Evolutionary conservation across 1,139 yeast genomes (phyloP).

Genomic region (Yamadazyma siamensis): DNA sequence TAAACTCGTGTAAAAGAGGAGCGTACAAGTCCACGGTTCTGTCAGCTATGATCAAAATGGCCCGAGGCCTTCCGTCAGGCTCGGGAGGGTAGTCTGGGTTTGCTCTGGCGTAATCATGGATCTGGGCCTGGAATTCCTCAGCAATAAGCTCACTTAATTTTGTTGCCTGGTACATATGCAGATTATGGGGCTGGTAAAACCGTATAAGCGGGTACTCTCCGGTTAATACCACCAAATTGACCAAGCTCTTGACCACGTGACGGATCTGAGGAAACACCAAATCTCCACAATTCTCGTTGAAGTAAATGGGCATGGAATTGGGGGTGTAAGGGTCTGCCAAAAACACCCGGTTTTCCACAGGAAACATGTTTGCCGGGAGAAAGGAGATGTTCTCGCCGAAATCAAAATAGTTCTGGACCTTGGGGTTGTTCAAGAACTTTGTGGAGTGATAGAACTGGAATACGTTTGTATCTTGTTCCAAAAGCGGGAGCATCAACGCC

Average conservation of each 20-base stretch:
- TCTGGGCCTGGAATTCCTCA: slow-evolving; percentile 59
- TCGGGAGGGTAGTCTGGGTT: slow-evolving; percentile 66
- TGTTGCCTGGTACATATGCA: slow-evolving; percentile 48
- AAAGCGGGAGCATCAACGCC: slow-evolving; percentile 35
- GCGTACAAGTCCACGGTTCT: slow-evolving; percentile 80
- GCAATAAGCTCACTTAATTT: slow-evolving; percentile 74
- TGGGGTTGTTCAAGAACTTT: slow-evolving; percentile 30
- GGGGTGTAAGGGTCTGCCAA: slow-evolving; percentile 34
- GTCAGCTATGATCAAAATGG: slow-evolving; percentile 75
- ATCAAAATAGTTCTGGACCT: slow-evolving; percentile 29
- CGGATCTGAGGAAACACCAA: slow-evolving; percentile 57
- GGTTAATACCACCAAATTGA: slow-evolving; percentile 69
- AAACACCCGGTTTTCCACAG: slow-evolving; percentile 40
- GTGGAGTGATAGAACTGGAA: slow-evolving; percentile 23
- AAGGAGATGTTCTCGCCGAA: slow-evolving; percentile 24
- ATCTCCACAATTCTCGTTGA: slow-evolving; percentile 63
- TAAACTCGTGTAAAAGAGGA: slow-evolving; percentile 85
- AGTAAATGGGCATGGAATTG: slow-evolving; percentile 72
- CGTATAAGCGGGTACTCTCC: slow-evolving; percentile 90
- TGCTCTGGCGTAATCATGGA: slow-evolving; percentile 72
- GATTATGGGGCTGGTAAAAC: slow-evolving; percentile 55
- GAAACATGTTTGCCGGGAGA: slow-evolving; percentile 27
- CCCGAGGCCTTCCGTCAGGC: slow-evolving; percentile 57
- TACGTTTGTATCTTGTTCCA: slow-evolving; percentile 22
- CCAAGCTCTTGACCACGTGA: slow-evolving; percentile 59